Evolutionary conservation across 306 rosid species (phyloP).

Genomic region (Bauhinia variegata): DNA sequence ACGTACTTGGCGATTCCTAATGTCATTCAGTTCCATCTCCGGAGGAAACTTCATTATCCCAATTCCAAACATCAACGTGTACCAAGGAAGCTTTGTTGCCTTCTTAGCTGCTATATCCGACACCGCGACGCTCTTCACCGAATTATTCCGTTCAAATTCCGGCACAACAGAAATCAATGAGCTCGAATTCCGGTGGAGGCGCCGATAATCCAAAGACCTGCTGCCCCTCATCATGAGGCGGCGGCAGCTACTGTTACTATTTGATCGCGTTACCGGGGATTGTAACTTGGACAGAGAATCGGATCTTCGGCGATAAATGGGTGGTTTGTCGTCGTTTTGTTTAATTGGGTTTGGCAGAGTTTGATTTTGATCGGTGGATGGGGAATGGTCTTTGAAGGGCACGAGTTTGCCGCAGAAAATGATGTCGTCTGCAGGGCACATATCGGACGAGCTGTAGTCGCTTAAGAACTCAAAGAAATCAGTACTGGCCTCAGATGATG

Average conservation of each 20-base stretch:
- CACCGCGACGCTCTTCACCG: conserved; percentile 35
- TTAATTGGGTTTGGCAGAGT: background rate
- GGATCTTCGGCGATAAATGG: conserved; percentile 40
- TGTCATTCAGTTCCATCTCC: conserved; percentile 85
- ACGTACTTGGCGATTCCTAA: conserved; percentile 69
- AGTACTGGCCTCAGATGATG: conserved; percentile 38
- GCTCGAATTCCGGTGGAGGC: conserved; percentile 38
- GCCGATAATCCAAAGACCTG: conserved; percentile 58
- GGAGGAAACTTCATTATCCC: conserved; percentile 54
- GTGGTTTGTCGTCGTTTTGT: background rate
- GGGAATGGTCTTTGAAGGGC: conserved; percentile 40
- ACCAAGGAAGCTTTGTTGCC: conserved; percentile 66
- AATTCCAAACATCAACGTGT: conserved; percentile 64
- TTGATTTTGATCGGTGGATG: background rate
- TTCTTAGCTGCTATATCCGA: conserved; percentile 37
- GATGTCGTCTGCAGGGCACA: conserved; percentile 71
- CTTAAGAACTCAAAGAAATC: conserved; percentile 61
- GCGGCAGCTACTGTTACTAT: conserved; percentile 30
- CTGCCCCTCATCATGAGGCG: conserved; percentile 52
- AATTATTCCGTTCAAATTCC: conserved; percentile 48
- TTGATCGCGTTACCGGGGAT: conserved; percentile 52
- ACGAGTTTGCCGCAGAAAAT: conserved; percentile 63
- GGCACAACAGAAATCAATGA: conserved; percentile 28
- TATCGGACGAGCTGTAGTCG: conserved; percentile 50
- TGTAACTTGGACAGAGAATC: conserved; percentile 52